Base-by-base conservation (phyloP, 495 filamentous ascomycete genomes). In the Xylaria curta region DNA sequence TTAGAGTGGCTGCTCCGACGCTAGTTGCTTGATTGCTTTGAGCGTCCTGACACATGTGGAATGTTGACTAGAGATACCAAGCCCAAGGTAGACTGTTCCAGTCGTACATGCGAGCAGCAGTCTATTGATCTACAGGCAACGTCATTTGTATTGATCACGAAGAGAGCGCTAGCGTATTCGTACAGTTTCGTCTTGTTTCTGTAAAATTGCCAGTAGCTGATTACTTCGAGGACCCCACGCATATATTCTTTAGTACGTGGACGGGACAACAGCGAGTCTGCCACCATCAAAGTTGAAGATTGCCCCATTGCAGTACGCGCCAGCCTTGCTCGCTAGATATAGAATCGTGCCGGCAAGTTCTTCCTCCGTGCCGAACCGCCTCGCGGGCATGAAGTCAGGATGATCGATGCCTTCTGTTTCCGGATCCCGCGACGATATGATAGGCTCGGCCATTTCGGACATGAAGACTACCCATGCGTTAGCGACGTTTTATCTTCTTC, bases 231-330 rank as follows among this genome's bases (percentile, higher is more conserved):
- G 13, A 56, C 12, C 17, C n/a, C 12, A 42, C 28, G 26, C 47
- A 31, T 33, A 47, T 33, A 26, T 1, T 24, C 40, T 59, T 87
- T 60, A 88, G 62, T 88, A 88, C 0, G 82, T 81, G 15, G 81
- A 76, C 1, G 82, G 82, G 58, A 84, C 80, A 0, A 84, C 77
- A 6, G 78, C 72, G 47, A 89, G 31, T 28, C 88, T 76, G 0
- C 90, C 90, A 1, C 90, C 90, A 76, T 92, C 90, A 6, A 76
- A 78, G 2, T 87, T 54, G 24, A 90, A 69, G 46, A 88, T 81
- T 8, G 72, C 79, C 0, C 90, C 90, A 72, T 88, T 90, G 63
- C 82, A 84, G 75, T 88, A 92, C 0, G 83, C 82, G 0, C 90
- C 90, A 1, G 88, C 85, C 21, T 84, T 83, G 53, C 86, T 86